Evolutionary conservation across 2,329 filamentous ascomycete species (phyloP).

Genomic region (Cladosporium velox): DNA sequence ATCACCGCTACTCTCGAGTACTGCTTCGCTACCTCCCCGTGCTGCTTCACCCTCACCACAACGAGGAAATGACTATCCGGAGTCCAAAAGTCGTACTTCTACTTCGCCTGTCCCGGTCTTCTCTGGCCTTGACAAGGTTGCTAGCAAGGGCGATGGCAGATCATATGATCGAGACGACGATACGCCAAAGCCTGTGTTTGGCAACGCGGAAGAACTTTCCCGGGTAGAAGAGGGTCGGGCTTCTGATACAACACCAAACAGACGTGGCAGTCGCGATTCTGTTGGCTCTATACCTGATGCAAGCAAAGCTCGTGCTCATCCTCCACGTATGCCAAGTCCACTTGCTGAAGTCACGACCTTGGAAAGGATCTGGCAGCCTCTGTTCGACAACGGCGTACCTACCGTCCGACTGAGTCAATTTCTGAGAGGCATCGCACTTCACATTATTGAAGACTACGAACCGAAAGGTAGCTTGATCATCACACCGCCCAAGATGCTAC

Average conservation of each 20-base stretch:
- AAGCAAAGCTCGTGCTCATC: not conserved
- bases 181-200: constrained; percentile 26
- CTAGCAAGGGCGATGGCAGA: constrained; percentile 24
- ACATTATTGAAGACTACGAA: constrained; percentile 70
- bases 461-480: constrained; percentile 71
- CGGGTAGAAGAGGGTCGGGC: constrained; percentile 15
- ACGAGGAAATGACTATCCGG: constrained; percentile 20
- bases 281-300: not conserved
- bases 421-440: constrained; percentile 70
- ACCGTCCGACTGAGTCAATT: constrained; percentile 71
- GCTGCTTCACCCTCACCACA: constrained; percentile 59
- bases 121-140: constrained; percentile 24
- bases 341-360: constrained; percentile 56
- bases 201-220: constrained; percentile 1
- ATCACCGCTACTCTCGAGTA: constrained; percentile 48
- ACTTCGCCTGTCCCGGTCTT: constrained; percentile 40
- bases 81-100: constrained; percentile 28
- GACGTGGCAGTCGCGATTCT: constrained; percentile 14
- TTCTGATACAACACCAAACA: not conserved
- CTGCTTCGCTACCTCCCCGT: constrained; percentile 50
- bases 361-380: constrained; percentile 73
- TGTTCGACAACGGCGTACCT: constrained; percentile 71
- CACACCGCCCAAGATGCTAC: constrained; percentile 71
- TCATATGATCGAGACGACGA: constrained; percentile 23
- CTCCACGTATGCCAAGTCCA: not conserved